Evolutionary conservation across 345 rosid species (phyloP), one percentile per base, ranked within the genome.

Genomic region (Citrus hindsii): DNA sequence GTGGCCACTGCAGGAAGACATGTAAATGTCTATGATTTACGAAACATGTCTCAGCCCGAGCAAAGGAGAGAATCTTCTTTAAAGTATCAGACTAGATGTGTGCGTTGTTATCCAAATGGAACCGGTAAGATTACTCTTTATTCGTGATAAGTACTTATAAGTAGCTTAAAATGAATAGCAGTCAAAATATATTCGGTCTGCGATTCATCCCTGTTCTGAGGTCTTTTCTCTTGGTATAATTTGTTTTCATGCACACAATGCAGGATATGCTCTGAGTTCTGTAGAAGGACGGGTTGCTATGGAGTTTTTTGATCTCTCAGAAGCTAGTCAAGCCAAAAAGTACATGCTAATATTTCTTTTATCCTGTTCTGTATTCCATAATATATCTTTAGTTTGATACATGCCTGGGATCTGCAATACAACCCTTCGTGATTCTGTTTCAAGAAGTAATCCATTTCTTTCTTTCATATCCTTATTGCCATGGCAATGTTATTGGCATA

Each of bases 201-300:
- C 73, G 24, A 37, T 55, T 46, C 68, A 21, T 69, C 30, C 33
- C 62, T 62, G 27, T 12, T 73, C 30, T 28, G 69, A 51, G 56
- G 30, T 59, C 9, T 7, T n/a, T 30, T 59, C 63, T 30, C 32
- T 58, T n/a, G 56, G 32, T 28, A 7, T 76, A 22, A 56, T 38
- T 68, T 59, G 61, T 63, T 78, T 77, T 79, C 42, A 77, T 69
- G 18, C 18, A 24, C n/a, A 51, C 22, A 27, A 33, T 88, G 87
- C 92, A 95, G 99, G 99, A 83, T 95, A 93, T 88, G 99, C 99
- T 53, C 94, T 95, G 69, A 95, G 98, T 83, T 95, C 97, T 61
- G 98, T 95, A 75, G 98, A 95, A 82, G 98, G 99, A 62, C 86
- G 99, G 79, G 97, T 95, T 63, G 92, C 99, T n/a, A 95, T 95